Evolutionary conservation across 1,139 yeast genomes (phyloP).

Genomic region (Kazachstania sp.): DNA sequence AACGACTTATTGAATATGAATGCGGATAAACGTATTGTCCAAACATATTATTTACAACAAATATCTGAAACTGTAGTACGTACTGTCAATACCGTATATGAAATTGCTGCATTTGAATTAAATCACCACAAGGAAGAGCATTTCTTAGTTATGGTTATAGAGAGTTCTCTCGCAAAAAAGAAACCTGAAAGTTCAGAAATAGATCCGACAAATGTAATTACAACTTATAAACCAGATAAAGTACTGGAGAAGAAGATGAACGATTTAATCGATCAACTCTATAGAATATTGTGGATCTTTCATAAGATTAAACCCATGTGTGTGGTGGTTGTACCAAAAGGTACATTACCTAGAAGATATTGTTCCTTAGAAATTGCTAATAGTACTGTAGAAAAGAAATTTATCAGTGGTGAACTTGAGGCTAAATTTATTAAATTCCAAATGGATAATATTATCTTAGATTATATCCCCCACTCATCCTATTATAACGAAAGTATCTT

Average conservation of each 20-base stretch:
- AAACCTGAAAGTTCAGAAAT: conserved; percentile 4
- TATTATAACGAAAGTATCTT: conserved; percentile 31
- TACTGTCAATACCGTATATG: conserved; percentile 74
- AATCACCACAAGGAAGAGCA: conserved; percentile 70
- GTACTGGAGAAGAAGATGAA: conserved; percentile 32
- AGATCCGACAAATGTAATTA: not conserved
- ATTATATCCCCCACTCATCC: conserved; percentile 30
- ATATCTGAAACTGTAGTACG: conserved; percentile 59
- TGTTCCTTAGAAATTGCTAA: conserved; percentile 69
- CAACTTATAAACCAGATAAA: conserved; percentile 13
- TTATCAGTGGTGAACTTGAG: conserved; percentile 64
- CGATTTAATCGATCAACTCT: conserved; percentile 66
- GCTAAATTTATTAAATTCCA: conserved; percentile 74
- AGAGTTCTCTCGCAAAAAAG: conserved; percentile 57
- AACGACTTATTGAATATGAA: not conserved
- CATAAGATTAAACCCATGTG: conserved; percentile 79
- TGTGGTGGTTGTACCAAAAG: conserved; percentile 71
- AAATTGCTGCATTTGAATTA: conserved; percentile 86
- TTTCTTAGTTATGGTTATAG: conserved; percentile 79
- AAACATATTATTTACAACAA: conserved; percentile 73
- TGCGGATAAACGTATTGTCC: conserved; percentile 20
- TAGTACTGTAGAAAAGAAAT: conserved; percentile 77
- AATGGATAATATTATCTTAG: conserved; percentile 29
- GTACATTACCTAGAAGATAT: conserved; percentile 65
- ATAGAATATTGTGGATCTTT: conserved; percentile 50